Evolutionary conservation across 148 eudicot species (phyloP).

Genomic region (Spergularia marina): DNA sequence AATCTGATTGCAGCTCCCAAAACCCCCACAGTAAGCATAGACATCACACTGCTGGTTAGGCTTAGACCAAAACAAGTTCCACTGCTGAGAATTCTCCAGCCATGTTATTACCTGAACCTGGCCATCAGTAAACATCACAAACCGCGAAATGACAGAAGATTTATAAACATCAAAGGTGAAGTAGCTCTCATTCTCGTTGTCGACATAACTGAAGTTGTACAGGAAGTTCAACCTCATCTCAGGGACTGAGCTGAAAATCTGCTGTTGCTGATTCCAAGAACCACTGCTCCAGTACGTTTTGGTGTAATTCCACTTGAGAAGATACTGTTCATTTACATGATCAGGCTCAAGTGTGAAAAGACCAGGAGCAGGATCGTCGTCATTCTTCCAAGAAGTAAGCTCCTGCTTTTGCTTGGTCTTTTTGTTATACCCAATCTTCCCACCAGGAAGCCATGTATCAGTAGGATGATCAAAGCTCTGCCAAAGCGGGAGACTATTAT

Average conservation of each 20-base stretch:
- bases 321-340: conserved; percentile 31
- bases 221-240: conserved; percentile 50
- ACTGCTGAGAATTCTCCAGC: conserved; percentile 30
- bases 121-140: conserved; percentile 53
- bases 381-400: conserved; percentile 51
- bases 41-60: conserved; percentile 58
- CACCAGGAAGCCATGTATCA: conserved; percentile 55
- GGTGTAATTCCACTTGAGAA: conserved; percentile 41
- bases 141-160: conserved; percentile 39
- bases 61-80: conserved; percentile 62
- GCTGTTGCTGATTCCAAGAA: conserved; percentile 36
- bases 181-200: conserved; percentile 50
- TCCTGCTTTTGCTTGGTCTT: conserved; percentile 13
- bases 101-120: conserved; percentile 43
- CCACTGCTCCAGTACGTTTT: conserved; percentile 35
- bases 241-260: conserved; percentile 46
- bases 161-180: conserved; percentile 41
- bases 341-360: conserved; percentile 40
- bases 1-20: conserved; percentile 41
- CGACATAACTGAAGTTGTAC: conserved; percentile 47
- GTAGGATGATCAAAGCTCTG: conserved; percentile 26
- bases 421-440: conserved; percentile 37
- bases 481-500: too few relatives aligned
- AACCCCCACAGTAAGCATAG: conserved; percentile 51
- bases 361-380: conserved; percentile 49